Conservation (phyloP, 208 protist genomes). For the Porcisia deanei region DNA sequence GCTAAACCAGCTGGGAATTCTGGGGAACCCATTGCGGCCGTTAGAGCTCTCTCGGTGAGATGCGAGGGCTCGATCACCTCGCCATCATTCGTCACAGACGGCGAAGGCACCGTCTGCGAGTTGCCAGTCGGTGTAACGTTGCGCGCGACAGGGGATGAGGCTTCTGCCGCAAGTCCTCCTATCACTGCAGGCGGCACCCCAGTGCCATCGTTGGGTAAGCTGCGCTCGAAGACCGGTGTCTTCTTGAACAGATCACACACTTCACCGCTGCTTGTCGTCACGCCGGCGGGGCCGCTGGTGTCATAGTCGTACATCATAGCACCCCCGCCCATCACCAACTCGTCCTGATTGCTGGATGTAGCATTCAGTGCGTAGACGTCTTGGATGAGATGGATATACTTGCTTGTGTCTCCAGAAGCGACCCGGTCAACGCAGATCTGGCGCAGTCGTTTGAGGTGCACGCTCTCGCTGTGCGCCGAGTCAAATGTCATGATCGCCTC, state of each 20-base stretch:
- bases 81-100: constrained; percentile 6
- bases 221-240: constrained; percentile 15
- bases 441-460: constrained; percentile 48
- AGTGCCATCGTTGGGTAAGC: constrained; percentile 12
- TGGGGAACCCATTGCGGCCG: constrained; percentile 22
- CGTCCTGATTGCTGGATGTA: constrained; percentile 10
- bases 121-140: constrained; percentile 1
- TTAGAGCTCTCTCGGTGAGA: constrained; percentile 26
- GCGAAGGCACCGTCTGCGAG: constrained; percentile 1
- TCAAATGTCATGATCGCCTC: constrained; percentile 34
- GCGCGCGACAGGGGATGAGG: neutral
- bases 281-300: neutral
- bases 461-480: constrained; percentile 34
- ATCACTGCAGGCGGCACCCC: constrained; percentile 9
- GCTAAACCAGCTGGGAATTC: neutral
- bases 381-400: constrained; percentile 42
- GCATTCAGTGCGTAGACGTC: constrained; percentile 37
- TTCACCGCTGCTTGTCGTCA: constrained; percentile 3
- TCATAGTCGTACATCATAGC: constrained; percentile 6
- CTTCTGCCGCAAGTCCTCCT: constrained; percentile 7
- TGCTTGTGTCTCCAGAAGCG: constrained; percentile 38
- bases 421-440: constrained; percentile 48
- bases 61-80: constrained; percentile 23
- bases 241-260: constrained; percentile 10
- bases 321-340: constrained; percentile 5